These are phyloP conservation scores for Apiotrichum akiyoshidainum DNA, from an alignment of 1,284 basidiomycete genomes.

Conservation along the genomic window DNA sequence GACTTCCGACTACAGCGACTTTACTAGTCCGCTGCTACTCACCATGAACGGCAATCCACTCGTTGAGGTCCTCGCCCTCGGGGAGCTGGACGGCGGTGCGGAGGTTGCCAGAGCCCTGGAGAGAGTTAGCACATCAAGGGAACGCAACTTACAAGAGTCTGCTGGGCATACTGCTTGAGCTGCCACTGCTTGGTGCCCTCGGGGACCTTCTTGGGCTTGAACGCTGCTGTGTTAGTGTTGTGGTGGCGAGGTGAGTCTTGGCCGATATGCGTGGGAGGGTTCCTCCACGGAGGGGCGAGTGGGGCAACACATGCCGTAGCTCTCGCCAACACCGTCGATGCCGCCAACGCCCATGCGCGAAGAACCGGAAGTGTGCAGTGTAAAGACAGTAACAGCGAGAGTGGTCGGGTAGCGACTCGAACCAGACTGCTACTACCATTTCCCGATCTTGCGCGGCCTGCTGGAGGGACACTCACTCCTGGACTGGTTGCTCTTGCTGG, in stretches of 20 bases:
- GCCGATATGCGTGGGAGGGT: too few relatives aligned
- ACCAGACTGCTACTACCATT: too few relatives aligned
- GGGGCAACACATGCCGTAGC: too few relatives aligned
- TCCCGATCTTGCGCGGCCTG: too few relatives aligned
- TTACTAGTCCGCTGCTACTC: constrained; percentile 37
- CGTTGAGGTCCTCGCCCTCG: constrained; percentile 89
- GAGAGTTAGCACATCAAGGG: not conserved
- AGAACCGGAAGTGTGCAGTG: too few relatives aligned
- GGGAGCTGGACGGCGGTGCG: constrained; percentile 84
- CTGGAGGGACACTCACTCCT: constrained; percentile 29
- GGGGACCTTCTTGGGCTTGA: constrained; percentile 93
- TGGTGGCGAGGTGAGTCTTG: not conserved
- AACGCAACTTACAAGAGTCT: constrained; percentile 67
- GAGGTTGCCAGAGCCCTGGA: constrained; percentile 86
- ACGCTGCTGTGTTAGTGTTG: constrained; percentile 53
- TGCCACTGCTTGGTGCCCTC: constrained; percentile 97
- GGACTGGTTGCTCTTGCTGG: constrained; percentile 43
- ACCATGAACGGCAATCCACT: constrained; percentile 97
- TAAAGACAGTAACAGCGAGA: too few relatives aligned
- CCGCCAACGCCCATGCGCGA: too few relatives aligned
- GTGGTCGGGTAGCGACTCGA: too few relatives aligned
- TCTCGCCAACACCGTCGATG: too few relatives aligned
- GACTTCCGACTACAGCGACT: not conserved
- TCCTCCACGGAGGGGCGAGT: too few relatives aligned
- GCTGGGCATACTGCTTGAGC: constrained; percentile 93